phyloP scores from a whole-genome alignment of 768 basidiomycete species.

The Boletus pseudo-olivaceus region DNA sequence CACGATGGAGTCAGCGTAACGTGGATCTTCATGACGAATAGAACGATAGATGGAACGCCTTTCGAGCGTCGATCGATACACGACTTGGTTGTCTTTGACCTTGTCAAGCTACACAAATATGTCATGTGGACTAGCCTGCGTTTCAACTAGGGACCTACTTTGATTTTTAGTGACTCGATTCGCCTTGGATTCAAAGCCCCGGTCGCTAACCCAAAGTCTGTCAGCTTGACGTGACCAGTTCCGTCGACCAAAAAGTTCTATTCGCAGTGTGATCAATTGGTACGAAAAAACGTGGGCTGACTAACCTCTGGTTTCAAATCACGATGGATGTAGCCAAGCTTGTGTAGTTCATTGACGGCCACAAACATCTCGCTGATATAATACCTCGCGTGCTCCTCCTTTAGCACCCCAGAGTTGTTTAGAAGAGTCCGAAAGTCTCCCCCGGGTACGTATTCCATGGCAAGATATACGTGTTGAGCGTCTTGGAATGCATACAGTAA shows the following conservation, averaged over 20 bases:
- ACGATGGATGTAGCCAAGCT: conserved; percentile 96
- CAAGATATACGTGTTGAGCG: conserved; percentile 83
- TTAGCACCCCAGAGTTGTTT: conserved; percentile 96
- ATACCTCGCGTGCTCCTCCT: conserved; percentile 94
- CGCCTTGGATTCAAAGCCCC: conserved; percentile 92
- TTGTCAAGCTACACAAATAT: conserved; percentile 71
- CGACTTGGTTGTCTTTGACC: conserved; percentile 88
- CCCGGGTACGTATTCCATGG: conserved; percentile 99
- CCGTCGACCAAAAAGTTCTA: conserved; percentile 97
- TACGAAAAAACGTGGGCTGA: background rate
- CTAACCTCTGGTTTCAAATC: conserved; percentile 95
- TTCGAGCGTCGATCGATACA: conserved; percentile 91
- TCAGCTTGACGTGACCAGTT: conserved; percentile 94
- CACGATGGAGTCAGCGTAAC: conserved; percentile 96
- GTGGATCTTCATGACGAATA: conserved; percentile 83
- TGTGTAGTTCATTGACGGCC: conserved; percentile 90
- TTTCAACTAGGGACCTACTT: conserved; percentile 44
- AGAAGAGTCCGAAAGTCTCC: conserved; percentile 97
- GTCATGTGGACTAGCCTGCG: background rate
- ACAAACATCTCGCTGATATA: conserved; percentile 99
- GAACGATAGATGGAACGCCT: conserved; percentile 93
- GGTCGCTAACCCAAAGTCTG: conserved; percentile 96
- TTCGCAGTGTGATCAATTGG: background rate
- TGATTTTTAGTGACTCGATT: conserved; percentile 92
- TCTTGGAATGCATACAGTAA: conserved; percentile 98